Evolutionary conservation across 345 rosid genomes (phyloP).

Genomic region (Boechera divaricarpa): DNA sequence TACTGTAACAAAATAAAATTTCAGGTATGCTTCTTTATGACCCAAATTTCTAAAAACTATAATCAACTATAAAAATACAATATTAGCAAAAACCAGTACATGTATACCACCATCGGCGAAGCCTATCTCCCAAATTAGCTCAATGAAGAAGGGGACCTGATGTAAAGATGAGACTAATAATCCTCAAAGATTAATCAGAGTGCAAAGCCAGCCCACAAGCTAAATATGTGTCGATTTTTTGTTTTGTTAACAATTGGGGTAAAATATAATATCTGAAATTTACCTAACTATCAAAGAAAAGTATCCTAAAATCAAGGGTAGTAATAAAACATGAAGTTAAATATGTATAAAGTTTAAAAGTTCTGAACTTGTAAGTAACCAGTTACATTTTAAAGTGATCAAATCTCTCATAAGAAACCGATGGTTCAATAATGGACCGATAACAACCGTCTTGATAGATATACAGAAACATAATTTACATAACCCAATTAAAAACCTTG

Average conservation of each 20-base stretch:
- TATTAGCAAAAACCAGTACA: constrained; percentile 11
- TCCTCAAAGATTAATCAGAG: constrained; percentile 1
- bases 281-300: constrained; percentile 12
- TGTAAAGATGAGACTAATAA: constrained; percentile 8
- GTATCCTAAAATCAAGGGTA: constrained; percentile 26
- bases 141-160: constrained; percentile 17
- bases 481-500: constrained; percentile 70
- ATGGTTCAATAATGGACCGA: constrained; percentile 34
- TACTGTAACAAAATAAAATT: neutral
- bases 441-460: constrained; percentile 54
- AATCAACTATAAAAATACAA: neutral
- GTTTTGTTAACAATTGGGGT: neutral
- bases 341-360: constrained; percentile 5
- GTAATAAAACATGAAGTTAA: neutral
- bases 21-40: neutral
- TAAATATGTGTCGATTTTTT: neutral
- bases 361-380: constrained; percentile 41
- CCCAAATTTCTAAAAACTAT: neutral
- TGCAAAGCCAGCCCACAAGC: constrained; percentile 15
- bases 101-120: constrained; percentile 30
- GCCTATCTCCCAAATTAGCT: constrained; percentile 25
- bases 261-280: constrained; percentile 7
- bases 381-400: constrained; percentile 47
- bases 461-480: constrained; percentile 58
- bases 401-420: constrained; percentile 46